These are phyloP conservation scores for Puya raimondii DNA, from an alignment of 176 grass and related monocot species.

Conservation along the genomic window DNA sequence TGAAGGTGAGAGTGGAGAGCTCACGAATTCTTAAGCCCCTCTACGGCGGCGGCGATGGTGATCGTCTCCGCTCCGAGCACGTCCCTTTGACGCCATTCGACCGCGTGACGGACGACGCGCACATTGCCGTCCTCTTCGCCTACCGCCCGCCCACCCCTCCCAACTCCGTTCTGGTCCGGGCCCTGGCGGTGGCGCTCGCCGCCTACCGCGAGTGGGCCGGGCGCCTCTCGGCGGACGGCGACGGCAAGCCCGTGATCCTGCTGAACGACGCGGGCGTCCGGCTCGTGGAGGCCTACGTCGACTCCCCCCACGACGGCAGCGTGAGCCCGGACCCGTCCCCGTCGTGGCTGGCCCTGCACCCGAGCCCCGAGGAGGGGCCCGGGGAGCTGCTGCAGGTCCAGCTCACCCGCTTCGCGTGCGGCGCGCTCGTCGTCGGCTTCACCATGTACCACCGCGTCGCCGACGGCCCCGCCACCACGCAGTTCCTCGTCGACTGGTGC, in stretches of 20 bases:
- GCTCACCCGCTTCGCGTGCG: slow-evolving; percentile 42
- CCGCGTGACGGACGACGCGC: neutral
- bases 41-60: neutral
- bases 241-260: neutral
- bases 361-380: neutral
- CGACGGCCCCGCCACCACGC: slow-evolving; percentile 21
- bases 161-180: neutral
- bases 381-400: slow-evolving; percentile 9
- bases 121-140: slow-evolving; percentile 4
- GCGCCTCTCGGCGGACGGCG: too few relatives aligned
- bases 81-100: neutral
- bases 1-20: neutral
- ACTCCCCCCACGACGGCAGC: neutral
- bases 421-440: slow-evolving; percentile 25
- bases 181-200: slow-evolving; percentile 10
- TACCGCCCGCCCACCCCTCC: slow-evolving; percentile 6
- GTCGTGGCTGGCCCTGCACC: neutral
- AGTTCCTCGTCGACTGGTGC: slow-evolving; percentile 32
- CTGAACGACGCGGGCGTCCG: slow-evolving; percentile 14
- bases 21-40: neutral
- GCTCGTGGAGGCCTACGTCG: neutral
- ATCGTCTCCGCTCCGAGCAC: neutral
- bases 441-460: slow-evolving; percentile 28
- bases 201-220: neutral
- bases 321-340: neutral